Evolutionary conservation across 2,329 filamentous ascomycete genomes (phyloP), one percentile per base, ranked within the genome.

Genomic region (Colletotrichum horii): DNA sequence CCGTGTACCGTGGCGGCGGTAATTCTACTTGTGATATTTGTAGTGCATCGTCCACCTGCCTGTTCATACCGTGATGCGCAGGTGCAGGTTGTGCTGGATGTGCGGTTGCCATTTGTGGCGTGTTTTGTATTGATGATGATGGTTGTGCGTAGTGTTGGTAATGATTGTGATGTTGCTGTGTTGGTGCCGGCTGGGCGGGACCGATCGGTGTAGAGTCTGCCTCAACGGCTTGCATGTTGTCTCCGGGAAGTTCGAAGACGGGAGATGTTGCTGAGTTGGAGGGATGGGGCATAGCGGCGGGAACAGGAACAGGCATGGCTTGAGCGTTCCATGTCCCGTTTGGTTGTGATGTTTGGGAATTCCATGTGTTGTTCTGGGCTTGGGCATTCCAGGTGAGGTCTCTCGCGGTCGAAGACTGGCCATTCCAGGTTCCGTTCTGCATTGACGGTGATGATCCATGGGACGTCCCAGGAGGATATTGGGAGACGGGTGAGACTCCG

Each of bases 1-100:
- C 74, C 14, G 56, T 43, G 34, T 76, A 76, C 34, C 74, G 43
- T 22, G 74, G 74, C 58, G 74, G 74, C 58, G 74, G 74, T 55
- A 76, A 22, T 65, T 76, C 74, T 60, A 76, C 64, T 58, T n/a
- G 70, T 14, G 74, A 76, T 76, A 76, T 73, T 69, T 76, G 74
- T 12, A 76, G 58, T 26, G 74, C 74, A 8, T 76, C 74, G 4
- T 76, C 74, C 7, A 76, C 62, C 58, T 74, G 70, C 12, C 74
- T 74, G 11, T 64, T 48, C 74, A 73, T 76, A 16, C 19, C 56
- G 58, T 60, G 56, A 52, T 73, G 70, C 15, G 70, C 48, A 16
- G 70, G 64, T 4, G 70, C 65, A 15, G 64, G 69, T 19, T 72
- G 69, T 7, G 12, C 26, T 8, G 73, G 73, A 36, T 65, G 73